These are phyloP conservation scores for Alternaria brassicae DNA, from an alignment of 2,329 filamentous ascomycete species.

Conservation along the genomic window DNA sequence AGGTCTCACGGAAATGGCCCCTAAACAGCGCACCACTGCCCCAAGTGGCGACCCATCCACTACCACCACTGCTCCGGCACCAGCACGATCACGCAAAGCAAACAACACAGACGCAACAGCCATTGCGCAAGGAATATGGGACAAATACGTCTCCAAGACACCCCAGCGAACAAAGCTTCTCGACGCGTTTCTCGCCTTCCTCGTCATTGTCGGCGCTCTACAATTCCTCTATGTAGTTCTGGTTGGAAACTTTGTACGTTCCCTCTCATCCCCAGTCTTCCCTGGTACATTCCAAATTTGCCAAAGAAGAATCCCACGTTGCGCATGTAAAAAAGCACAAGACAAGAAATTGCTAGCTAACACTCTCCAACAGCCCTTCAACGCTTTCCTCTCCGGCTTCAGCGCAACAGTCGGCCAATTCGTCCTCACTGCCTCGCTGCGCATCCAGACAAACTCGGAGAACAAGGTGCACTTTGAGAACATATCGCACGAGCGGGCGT, in stretches of 20 bases:
- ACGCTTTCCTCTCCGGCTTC: constrained; percentile 97
- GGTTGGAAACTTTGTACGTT: constrained; percentile 90
- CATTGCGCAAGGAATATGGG: constrained; percentile 74
- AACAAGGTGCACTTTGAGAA: constrained; percentile 79
- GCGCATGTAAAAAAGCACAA: neutral
- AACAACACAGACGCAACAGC: constrained; percentile 54
- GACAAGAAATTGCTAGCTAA: constrained; percentile 2
- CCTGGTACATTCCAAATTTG: neutral
- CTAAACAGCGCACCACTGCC: constrained; percentile 40
- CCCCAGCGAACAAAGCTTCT: constrained; percentile 91
- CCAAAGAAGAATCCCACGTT: neutral
- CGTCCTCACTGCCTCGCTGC: constrained; percentile 86
- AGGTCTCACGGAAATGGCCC: constrained; percentile 34
- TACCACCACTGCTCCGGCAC: constrained; percentile 24
- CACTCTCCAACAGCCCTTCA: constrained; percentile 79
- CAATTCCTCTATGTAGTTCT: constrained; percentile 94
- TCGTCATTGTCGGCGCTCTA: constrained; percentile 83
- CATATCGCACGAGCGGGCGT: constrained; percentile 85
- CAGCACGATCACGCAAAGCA: constrained; percentile 34
- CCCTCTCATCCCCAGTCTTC: neutral
- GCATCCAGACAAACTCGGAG: constrained; percentile 88
- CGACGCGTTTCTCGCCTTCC: constrained; percentile 87
- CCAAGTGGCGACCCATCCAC: constrained; percentile 14
- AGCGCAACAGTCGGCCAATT: constrained; percentile 95
- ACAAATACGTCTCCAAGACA: constrained; percentile 80